Conservation (phyloP, 2,329 filamentous ascomycete genomes). For the Myotisia sp. region DNA sequence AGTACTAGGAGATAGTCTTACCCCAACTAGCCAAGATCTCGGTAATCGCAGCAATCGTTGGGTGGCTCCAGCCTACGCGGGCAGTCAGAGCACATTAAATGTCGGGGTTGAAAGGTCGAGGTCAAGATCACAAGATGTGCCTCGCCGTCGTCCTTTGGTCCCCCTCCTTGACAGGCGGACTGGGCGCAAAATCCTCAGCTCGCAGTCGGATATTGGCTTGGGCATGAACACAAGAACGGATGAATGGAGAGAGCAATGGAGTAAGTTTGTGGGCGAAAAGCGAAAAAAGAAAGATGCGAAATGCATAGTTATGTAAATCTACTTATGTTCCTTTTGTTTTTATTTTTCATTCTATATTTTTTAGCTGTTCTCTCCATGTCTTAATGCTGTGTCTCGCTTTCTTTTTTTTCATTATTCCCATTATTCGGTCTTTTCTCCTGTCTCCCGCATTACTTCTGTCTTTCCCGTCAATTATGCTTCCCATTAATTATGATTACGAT, state of each 20-base stretch:
- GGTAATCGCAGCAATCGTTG: constrained; percentile 1
- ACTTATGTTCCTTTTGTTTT: not conserved
- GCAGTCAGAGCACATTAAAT: not conserved
- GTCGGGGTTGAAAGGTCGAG: constrained; percentile 9
- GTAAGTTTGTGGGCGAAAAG: constrained; percentile 24
- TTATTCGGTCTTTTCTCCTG: too few species aligned
- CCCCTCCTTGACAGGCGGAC: constrained; percentile 8
- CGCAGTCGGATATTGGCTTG: constrained; percentile 9
- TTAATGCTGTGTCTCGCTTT: too few species aligned
- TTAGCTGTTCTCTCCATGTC: too few species aligned
- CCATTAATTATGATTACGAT: too few species aligned
- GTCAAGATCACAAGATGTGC: constrained; percentile 14
- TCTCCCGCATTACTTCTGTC: too few species aligned
- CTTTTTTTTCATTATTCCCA: too few species aligned
- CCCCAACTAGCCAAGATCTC: too few species aligned
- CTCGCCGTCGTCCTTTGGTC: constrained; percentile 5
- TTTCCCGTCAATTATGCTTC: too few species aligned
- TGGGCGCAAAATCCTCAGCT: constrained; percentile 9
- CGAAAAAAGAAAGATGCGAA: constrained; percentile 22
- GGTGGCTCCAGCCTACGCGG: constrained; percentile 7
- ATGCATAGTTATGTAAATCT: constrained; percentile 26
- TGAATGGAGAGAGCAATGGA: constrained; percentile 19
- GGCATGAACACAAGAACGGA: constrained; percentile 1
- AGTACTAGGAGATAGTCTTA: too few species aligned
- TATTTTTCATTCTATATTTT: constrained; percentile 3